These are phyloP conservation scores for Arachnopeziza araneosa DNA, from an alignment of 2,329 filamentous ascomycete genomes.

Conservation along the genomic window DNA sequence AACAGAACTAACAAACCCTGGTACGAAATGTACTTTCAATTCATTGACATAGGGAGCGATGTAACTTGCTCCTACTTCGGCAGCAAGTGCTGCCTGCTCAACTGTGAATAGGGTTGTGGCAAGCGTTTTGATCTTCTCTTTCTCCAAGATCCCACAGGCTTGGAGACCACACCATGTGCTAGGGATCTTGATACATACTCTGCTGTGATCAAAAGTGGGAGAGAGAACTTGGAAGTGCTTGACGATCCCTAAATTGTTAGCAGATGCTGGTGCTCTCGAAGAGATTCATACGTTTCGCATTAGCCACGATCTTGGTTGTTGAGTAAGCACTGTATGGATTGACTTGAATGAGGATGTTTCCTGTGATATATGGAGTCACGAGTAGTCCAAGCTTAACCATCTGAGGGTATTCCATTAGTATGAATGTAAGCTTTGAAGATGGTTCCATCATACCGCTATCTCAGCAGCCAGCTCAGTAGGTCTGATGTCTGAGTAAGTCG, in stretches of 20 bases:
- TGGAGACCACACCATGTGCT: constrained; percentile 58
- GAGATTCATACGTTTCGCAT: constrained; percentile 42
- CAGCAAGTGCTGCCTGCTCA: constrained; percentile 53
- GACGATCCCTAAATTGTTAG: constrained; percentile 40
- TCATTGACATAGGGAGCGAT: constrained; percentile 64
- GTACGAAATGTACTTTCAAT: constrained; percentile 55
- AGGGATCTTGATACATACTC: constrained; percentile 59
- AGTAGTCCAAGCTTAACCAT: constrained; percentile 49
- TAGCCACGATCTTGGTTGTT: constrained; percentile 41
- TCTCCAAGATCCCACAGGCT: constrained; percentile 50
- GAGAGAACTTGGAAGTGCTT: constrained; percentile 41
- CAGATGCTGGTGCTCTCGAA: background rate
- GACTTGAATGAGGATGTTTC: constrained; percentile 53
- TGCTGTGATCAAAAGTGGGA: constrained; percentile 37
- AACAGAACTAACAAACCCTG: constrained; percentile 31
- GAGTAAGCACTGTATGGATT: constrained; percentile 52
- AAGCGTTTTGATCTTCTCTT: constrained; percentile 49
- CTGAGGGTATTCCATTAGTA: constrained; percentile 28
- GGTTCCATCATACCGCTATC: constrained; percentile 38
- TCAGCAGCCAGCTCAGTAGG: constrained; percentile 49
- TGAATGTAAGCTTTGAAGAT: background rate
- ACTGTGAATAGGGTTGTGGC: constrained; percentile 60
- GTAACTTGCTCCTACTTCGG: constrained; percentile 52
- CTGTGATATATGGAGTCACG: constrained; percentile 45
- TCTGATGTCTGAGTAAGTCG: constrained; percentile 32